These are phyloP conservation scores for Cotoneaster glaucophyllus DNA, from an alignment of 306 rosid species.

Conservation along the genomic window DNA sequence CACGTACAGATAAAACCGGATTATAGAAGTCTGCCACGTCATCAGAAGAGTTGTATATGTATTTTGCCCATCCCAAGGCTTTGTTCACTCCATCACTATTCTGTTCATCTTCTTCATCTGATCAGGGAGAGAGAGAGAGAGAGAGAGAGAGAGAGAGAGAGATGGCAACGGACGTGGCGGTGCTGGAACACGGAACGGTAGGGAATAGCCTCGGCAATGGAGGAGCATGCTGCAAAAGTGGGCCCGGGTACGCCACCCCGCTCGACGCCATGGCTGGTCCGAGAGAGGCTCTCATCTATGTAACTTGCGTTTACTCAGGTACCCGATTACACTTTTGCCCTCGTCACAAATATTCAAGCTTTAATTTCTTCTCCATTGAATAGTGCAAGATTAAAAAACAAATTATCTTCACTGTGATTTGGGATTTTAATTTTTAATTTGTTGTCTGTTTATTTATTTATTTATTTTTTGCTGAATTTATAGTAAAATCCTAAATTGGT, in stretches of 20 bases:
- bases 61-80: neutral
- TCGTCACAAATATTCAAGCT: neutral
- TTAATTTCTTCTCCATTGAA: neutral
- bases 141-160: neutral
- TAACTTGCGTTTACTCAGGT: slow-evolving; percentile 76
- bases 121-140: neutral
- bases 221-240: slow-evolving; percentile 47
- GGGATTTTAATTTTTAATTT: neutral
- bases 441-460: neutral
- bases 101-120: neutral
- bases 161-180: slow-evolving; percentile 32
- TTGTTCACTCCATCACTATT: neutral
- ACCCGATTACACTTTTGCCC: neutral
- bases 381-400: no score
- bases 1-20: neutral
- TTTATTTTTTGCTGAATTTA: neutral
- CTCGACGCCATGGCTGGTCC: slow-evolving; percentile 85
- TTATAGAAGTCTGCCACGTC: neutral
- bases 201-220: slow-evolving; percentile 23
- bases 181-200: neutral
- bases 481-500: neutral
- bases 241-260: slow-evolving; percentile 86
- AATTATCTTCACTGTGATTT: neutral
- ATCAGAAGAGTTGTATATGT: neutral
- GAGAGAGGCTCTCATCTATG: slow-evolving; percentile 65